Evolutionary conservation across 2,329 filamentous ascomycete genomes (phyloP).

Genomic region (Pestalotiopsis sp.): DNA sequence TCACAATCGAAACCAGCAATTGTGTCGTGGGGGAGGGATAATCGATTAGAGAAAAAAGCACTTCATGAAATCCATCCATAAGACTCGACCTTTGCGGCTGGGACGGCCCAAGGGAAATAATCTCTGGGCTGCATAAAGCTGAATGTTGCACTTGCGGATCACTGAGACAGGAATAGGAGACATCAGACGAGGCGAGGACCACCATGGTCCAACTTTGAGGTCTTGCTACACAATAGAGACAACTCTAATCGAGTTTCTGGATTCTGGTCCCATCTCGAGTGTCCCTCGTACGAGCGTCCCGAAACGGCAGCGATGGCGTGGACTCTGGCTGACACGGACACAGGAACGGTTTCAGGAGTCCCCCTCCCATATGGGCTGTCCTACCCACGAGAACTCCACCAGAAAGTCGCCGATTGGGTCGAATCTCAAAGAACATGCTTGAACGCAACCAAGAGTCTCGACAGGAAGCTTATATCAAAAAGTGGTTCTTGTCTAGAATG

Average conservation of each 20-base stretch:
- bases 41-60: background rate
- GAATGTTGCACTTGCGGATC: background rate
- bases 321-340: background rate
- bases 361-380: background rate
- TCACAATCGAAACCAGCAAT: background rate
- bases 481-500: background rate
- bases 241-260: background rate
- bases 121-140: constrained; percentile 1
- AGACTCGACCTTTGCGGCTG: background rate
- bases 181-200: constrained; percentile 1
- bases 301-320: background rate
- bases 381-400: background rate
- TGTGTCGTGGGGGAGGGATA: background rate
- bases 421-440: background rate
- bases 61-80: background rate
- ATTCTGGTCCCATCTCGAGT: constrained; percentile 6
- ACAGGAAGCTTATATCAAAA: constrained; percentile 1
- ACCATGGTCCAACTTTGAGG: background rate
- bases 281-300: constrained; percentile 1
- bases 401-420: constrained; percentile 2
- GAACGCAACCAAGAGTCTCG: background rate
- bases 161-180: background rate
- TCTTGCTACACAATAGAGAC: constrained; percentile 6
- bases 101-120: constrained; percentile 1
- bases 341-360: constrained; percentile 2